These are phyloP conservation scores for Eragrostis tef DNA, from an alignment of 202 grass and related monocot species.

Conservation along the genomic window DNA sequence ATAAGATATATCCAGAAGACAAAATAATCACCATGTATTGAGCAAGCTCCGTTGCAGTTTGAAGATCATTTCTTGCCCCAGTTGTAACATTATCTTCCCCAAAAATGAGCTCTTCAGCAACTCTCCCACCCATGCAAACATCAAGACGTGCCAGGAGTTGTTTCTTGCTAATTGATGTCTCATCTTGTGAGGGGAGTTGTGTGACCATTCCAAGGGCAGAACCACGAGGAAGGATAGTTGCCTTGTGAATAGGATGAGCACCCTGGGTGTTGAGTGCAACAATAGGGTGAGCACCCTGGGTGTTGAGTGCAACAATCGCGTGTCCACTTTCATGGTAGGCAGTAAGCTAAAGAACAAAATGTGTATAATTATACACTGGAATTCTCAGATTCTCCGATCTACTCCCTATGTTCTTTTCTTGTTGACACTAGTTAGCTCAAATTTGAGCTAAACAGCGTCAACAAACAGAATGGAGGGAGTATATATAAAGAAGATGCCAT, in stretches of 20 bases:
- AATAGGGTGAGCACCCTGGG: slow-evolving; percentile 85
- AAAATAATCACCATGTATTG: slow-evolving; percentile 76
- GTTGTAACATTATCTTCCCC: slow-evolving; percentile 82
- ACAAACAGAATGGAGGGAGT: too few species aligned
- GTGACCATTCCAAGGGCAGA: slow-evolving; percentile 85
- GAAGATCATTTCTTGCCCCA: slow-evolving; percentile 80
- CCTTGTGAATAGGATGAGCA: slow-evolving; percentile 94
- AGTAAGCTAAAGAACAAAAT: slow-evolving; percentile 68
- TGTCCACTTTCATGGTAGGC: slow-evolving; percentile 99
- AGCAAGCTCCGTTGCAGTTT: slow-evolving; percentile 77
- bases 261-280: slow-evolving; percentile 92
- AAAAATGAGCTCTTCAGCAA: slow-evolving; percentile 88
- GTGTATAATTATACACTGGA: slow-evolving; percentile 9
- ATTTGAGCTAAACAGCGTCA: too few species aligned
- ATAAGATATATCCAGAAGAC: slow-evolving; percentile 7
- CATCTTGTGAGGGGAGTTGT: slow-evolving; percentile 82
- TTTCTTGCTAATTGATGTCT: slow-evolving; percentile 85
- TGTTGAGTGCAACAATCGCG: slow-evolving; percentile 96
- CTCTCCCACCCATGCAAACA: slow-evolving; percentile 87
- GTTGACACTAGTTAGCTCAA: too few species aligned
- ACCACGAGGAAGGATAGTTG: slow-evolving; percentile 80
- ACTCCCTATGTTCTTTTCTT: too few species aligned
- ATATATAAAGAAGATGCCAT: neutral
- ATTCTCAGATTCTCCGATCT: slow-evolving; percentile 36
- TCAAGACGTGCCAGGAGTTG: slow-evolving; percentile 81